These are phyloP conservation scores for Thuidium tamariscinum DNA, from an alignment of 225 moss, liverwort and hornwort species.

Conservation along the genomic window DNA sequence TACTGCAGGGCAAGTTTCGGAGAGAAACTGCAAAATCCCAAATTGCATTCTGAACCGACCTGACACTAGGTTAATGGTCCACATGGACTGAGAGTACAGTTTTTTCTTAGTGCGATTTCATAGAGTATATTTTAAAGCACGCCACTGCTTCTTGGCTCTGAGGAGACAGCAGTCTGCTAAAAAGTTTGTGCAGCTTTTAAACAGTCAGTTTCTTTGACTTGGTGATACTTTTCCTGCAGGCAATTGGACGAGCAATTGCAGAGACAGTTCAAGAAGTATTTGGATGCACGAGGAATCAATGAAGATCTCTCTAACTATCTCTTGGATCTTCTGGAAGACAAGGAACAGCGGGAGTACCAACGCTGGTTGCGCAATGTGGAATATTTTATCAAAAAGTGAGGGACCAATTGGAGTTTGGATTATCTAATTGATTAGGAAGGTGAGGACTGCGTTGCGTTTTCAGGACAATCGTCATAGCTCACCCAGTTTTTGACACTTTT, in stretches of 20 bases:
- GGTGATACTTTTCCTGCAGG: background rate
- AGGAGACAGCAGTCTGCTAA: background rate
- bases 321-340: conserved; percentile 46
- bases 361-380: conserved; percentile 42
- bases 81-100: background rate
- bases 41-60: background rate
- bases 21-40: background rate
- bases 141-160: background rate
- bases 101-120: background rate
- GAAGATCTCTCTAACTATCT: conserved; percentile 41
- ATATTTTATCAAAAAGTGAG: conserved; percentile 33
- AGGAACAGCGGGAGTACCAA: conserved; percentile 45
- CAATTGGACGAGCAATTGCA: conserved; percentile 47
- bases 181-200: background rate
- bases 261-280: conserved; percentile 36
- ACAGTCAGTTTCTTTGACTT: background rate
- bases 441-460: background rate
- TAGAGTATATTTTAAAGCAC: background rate
- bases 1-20: background rate
- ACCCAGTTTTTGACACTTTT: conserved; percentile 1
- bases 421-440: background rate
- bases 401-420: background rate
- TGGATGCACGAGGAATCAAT: conserved; percentile 37
- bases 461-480: background rate
- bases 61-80: background rate